Conservation (phyloP, 768 basidiomycete genomes). For the Arthromyces matolae region DNA sequence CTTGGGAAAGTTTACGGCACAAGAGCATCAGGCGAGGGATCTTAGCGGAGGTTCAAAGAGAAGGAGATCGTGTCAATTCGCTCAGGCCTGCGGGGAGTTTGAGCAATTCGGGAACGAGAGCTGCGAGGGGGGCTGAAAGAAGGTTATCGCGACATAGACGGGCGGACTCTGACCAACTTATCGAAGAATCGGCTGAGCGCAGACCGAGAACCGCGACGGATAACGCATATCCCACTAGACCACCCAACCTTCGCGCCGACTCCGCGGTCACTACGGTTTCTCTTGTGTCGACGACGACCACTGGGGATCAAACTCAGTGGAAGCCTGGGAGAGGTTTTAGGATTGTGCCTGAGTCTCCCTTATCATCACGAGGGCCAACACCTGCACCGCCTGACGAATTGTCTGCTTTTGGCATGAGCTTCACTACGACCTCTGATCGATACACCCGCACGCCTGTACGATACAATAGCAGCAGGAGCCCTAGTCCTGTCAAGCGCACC, state of each 20-base stretch:
- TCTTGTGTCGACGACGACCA: constrained; percentile 14
- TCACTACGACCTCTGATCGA: constrained; percentile 29
- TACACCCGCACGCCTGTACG: constrained; percentile 39
- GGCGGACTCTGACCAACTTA: constrained; percentile 25
- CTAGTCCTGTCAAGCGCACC: constrained; percentile 1
- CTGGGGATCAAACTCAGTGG: constrained; percentile 24
- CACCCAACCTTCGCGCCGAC: constrained; percentile 7
- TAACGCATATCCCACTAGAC: not conserved
- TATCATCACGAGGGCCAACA: constrained; percentile 9
- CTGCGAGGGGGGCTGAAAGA: constrained; percentile 5
- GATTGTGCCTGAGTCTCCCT: constrained; percentile 36
- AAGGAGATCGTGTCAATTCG: constrained; percentile 30
- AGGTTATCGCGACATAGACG: constrained; percentile 19
- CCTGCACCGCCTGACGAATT: constrained; percentile 14
- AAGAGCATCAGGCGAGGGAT: constrained; percentile 52
- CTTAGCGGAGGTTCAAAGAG: constrained; percentile 38
- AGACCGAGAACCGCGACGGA: not conserved
- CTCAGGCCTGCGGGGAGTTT: constrained; percentile 23
- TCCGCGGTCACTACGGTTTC: constrained; percentile 14
- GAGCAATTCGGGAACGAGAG: constrained; percentile 4
- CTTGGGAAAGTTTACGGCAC: constrained; percentile 45
- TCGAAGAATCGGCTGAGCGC: constrained; percentile 13
- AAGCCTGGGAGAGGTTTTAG: constrained; percentile 37
- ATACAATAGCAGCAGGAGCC: constrained; percentile 24
- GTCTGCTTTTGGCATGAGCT: constrained; percentile 10